Conservation (phyloP, 2,329 filamentous ascomycete genomes). For the Whalleya microplaca region DNA sequence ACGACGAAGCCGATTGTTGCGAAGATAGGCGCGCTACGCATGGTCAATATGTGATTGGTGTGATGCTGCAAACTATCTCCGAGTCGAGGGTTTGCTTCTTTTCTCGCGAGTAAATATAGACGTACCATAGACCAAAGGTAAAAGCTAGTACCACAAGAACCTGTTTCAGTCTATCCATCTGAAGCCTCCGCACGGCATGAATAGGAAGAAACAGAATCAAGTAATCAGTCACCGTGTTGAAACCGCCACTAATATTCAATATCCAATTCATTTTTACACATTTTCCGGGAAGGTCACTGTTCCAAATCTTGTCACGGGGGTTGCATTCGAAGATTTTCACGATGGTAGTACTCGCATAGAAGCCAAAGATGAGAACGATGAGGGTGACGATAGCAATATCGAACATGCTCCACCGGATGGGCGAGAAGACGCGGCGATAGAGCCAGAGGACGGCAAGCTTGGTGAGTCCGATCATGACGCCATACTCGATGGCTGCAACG, state of each 20-base stretch:
- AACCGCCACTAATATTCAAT: conserved; percentile 22
- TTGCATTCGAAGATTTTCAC: conserved; percentile 26
- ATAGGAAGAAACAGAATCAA: conserved; percentile 25
- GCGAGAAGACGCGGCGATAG: conserved; percentile 30
- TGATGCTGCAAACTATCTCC: too few species aligned
- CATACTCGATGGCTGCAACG: conserved; percentile 21
- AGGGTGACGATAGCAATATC: conserved; percentile 23
- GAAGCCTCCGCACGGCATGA: conserved; percentile 19
- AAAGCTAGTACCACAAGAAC: conserved; percentile 23
- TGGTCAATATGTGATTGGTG: too few species aligned
- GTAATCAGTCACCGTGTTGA: conserved; percentile 26
- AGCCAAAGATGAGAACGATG: conserved; percentile 12
- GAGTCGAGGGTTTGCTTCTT: too few species aligned
- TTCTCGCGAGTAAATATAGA: too few species aligned
- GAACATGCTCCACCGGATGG: conserved; percentile 18
- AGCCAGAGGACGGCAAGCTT: conserved; percentile 26
- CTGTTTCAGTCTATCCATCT: conserved; percentile 16
- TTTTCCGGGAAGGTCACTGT: conserved; percentile 16
- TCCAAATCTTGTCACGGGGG: too few species aligned
- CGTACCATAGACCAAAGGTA: conserved; percentile 22
- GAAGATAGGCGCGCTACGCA: conserved; percentile 14
- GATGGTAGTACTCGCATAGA: conserved; percentile 19
- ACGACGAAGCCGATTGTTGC: conserved; percentile 7
- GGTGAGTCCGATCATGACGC: conserved; percentile 22
- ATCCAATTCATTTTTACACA: conserved; percentile 20